Evolutionary conservation across 1,284 basidiomycete species (phyloP).

Genomic region (Pseudomicrostroma phylloplanum): DNA sequence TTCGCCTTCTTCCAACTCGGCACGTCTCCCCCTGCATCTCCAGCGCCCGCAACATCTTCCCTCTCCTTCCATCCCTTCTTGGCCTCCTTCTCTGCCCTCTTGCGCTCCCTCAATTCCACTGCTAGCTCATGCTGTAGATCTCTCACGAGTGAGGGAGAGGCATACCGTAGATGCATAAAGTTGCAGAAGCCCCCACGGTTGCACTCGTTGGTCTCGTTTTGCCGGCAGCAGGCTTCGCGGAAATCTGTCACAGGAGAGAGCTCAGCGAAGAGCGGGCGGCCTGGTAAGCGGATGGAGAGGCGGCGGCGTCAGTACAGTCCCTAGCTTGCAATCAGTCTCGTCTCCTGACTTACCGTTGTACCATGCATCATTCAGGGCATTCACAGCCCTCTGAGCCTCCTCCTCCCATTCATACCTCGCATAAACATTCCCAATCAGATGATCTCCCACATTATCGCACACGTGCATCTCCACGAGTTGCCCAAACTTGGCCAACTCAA

Average conservation of each 20-base stretch:
- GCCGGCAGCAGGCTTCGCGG: slow-evolving; percentile 94
- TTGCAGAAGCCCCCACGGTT: slow-evolving; percentile 71
- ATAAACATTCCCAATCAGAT: slow-evolving; percentile 97
- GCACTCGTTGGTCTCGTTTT: slow-evolving; percentile 65
- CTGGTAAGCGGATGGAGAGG: slow-evolving; percentile 53
- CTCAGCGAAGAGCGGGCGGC: slow-evolving; percentile 94
- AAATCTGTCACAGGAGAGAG: slow-evolving; percentile 98
- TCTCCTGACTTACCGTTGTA: slow-evolving; percentile 67
- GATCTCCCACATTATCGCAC: slow-evolving; percentile 98
- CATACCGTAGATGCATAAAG: slow-evolving; percentile 78
- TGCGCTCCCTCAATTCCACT: slow-evolving; percentile 33
- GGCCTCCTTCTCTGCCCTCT: slow-evolving; percentile 18
- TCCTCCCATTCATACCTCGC: slow-evolving; percentile 98
- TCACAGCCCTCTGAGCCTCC: slow-evolving; percentile 87
- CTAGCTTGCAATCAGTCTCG: slow-evolving; percentile 6
- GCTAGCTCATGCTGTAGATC: slow-evolving; percentile 41
- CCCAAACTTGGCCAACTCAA: slow-evolving; percentile 86
- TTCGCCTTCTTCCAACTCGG: slow-evolving; percentile 13
- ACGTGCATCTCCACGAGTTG: slow-evolving; percentile 89
- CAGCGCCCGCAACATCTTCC: slow-evolving; percentile 13
- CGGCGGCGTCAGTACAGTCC: slow-evolving; percentile 6
- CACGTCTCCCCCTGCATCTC: slow-evolving; percentile 8
- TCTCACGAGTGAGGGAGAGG: slow-evolving; percentile 25
- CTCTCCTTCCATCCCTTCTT: slow-evolving; percentile 24
- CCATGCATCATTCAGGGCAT: slow-evolving; percentile 91